These are phyloP conservation scores for Colletotrichum melonis DNA, from an alignment of 2,329 filamentous ascomycete species.

Conservation along the genomic window DNA sequence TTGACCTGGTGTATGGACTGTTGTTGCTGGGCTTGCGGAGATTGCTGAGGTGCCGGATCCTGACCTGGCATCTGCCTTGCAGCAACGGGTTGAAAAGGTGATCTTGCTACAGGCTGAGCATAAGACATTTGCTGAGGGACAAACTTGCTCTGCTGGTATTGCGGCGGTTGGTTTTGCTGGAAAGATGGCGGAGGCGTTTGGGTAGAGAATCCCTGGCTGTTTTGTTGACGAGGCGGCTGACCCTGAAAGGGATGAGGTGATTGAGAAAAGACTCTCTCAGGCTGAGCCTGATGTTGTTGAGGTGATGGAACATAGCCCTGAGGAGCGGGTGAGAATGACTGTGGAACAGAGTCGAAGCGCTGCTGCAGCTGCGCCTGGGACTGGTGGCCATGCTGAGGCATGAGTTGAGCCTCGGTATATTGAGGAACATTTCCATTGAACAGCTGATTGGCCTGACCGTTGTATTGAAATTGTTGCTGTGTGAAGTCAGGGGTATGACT, in stretches of 20 bases:
- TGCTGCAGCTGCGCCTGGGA: conserved; percentile 49
- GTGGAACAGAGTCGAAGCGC: conserved; percentile 35
- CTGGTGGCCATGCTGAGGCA: conserved; percentile 47
- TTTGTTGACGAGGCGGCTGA: conserved; percentile 26
- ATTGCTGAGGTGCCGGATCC: conserved; percentile 11
- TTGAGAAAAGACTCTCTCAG: conserved; percentile 32
- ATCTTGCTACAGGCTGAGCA: conserved; percentile 6
- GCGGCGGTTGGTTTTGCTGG: conserved; percentile 25
- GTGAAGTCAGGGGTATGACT: conserved; percentile 47
- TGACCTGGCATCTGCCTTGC: conserved; percentile 24
- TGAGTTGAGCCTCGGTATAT: conserved; percentile 47
- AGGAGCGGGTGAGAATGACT: conserved; percentile 27
- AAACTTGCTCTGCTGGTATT: conserved; percentile 33
- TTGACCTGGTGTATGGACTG: conserved; percentile 40
- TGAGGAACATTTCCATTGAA: conserved; percentile 47
- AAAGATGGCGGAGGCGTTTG: conserved; percentile 27
- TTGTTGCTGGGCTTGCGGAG: not conserved
- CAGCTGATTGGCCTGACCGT: conserved; percentile 45
- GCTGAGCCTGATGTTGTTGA: conserved; percentile 35
- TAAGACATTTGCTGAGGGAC: conserved; percentile 34
- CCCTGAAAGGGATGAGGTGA: conserved; percentile 34
- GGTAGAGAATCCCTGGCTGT: conserved; percentile 27
- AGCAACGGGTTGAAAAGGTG: conserved; percentile 27
- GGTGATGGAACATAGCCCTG: conserved; percentile 45
- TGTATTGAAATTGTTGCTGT: conserved; percentile 47